Conservation (phyloP, 768 basidiomycete genomes). For the Leccinum variicolor region DNA sequence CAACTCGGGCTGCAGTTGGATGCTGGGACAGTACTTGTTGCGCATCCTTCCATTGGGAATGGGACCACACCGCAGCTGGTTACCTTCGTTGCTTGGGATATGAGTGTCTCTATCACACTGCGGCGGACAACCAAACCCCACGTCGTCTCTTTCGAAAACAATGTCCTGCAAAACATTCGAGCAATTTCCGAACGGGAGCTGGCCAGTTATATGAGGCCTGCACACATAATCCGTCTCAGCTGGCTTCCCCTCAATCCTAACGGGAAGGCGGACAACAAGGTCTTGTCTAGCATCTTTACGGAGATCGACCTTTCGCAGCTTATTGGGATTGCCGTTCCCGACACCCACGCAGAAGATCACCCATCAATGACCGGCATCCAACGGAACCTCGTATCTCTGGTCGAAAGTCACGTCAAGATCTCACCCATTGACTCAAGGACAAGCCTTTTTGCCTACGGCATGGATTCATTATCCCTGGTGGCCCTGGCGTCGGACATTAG, state of each 20-base stretch:
- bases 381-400: constrained; percentile 34
- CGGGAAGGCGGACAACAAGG: constrained; percentile 34
- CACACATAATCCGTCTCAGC: constrained; percentile 45
- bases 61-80: constrained; percentile 38
- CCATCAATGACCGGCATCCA: constrained; percentile 25
- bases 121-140: constrained; percentile 34
- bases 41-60: constrained; percentile 40
- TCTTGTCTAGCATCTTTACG: constrained; percentile 25
- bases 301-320: constrained; percentile 20
- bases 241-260: constrained; percentile 45
- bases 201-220: constrained; percentile 50
- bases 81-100: constrained; percentile 44
- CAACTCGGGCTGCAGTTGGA: constrained; percentile 30
- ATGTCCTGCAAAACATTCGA: constrained; percentile 28
- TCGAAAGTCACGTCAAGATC: constrained; percentile 23
- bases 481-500: constrained; percentile 23
- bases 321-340: constrained; percentile 7
- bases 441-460: constrained; percentile 33
- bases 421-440: constrained; percentile 17
- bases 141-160: constrained; percentile 27
- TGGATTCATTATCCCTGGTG: constrained; percentile 31
- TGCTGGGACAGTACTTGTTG: constrained; percentile 40
- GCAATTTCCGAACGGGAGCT: constrained; percentile 39
- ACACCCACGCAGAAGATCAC: background rate
- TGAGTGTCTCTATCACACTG: constrained; percentile 32